Conservation (phyloP, 805 yeast genomes). For the Candida gorgasii region DNA sequence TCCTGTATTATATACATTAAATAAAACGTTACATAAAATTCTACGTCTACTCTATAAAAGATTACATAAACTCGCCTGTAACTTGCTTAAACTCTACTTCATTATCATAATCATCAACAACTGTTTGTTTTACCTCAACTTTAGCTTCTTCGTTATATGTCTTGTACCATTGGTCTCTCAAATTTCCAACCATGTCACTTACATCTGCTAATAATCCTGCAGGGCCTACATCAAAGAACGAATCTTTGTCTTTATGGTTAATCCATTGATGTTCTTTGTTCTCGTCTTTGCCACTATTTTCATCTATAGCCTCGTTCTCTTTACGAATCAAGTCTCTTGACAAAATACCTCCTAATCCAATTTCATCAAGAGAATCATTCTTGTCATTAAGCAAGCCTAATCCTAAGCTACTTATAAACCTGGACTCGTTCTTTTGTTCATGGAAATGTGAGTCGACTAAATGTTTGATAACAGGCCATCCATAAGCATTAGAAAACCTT, state of each 20-base stretch:
- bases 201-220: slow-evolving; percentile 69
- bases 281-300: slow-evolving; percentile 1
- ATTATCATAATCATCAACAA: slow-evolving; percentile 9
- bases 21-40: background rate
- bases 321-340: slow-evolving; percentile 36
- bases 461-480: slow-evolving; percentile 92
- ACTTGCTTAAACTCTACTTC: slow-evolving; percentile 8
- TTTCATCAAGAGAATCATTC: slow-evolving; percentile 27
- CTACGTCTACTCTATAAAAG: background rate
- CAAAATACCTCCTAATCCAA: slow-evolving; percentile 28
- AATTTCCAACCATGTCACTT: slow-evolving; percentile 55
- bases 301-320: slow-evolving; percentile 38
- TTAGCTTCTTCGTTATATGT: slow-evolving; percentile 5
- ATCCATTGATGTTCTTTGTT: slow-evolving; percentile 51
- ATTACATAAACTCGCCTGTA: slow-evolving; percentile 15
- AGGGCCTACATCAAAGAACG: slow-evolving; percentile 59
- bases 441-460: slow-evolving; percentile 67
- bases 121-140: background rate
- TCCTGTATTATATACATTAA: background rate
- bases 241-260: slow-evolving; percentile 39
- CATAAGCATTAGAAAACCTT: slow-evolving; percentile 87
- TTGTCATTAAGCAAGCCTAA: slow-evolving; percentile 4
- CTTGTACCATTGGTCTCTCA: slow-evolving; percentile 37
- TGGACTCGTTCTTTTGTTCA: slow-evolving; percentile 17
- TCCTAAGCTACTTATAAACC: background rate